Conservation (phyloP, 805 yeast species). For the Starmera amethionina region DNA sequence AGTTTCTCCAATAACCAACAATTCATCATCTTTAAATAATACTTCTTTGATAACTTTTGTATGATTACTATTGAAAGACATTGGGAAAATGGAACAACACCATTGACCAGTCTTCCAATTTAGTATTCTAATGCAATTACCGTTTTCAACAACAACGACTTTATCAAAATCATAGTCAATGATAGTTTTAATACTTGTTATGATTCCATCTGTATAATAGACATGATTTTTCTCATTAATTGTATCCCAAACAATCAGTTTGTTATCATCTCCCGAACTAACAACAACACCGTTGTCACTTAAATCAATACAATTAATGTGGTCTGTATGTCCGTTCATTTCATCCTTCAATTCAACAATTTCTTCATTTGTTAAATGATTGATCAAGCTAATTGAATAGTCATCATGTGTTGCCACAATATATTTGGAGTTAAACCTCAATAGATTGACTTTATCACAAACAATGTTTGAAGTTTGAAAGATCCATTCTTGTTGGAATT, state of each 20-base stretch:
- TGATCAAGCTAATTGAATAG: constrained; percentile 9
- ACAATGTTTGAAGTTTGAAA: constrained; percentile 10
- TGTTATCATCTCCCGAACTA: constrained; percentile 22
- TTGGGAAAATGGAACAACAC: constrained; percentile 23
- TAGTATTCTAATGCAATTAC: constrained; percentile 19
- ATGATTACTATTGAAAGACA: constrained; percentile 10
- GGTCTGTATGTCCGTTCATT: constrained; percentile 13
- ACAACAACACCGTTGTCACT: constrained; percentile 20
- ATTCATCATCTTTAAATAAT: constrained; percentile 12
- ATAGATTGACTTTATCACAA: constrained; percentile 5
- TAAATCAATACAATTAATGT: constrained; percentile 22
- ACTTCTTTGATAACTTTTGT: constrained; percentile 12
- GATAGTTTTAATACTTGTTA: constrained; percentile 23
- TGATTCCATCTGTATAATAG: constrained; percentile 12
- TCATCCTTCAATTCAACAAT: constrained; percentile 4
- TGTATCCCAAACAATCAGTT: constrained; percentile 20
- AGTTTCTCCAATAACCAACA: constrained; percentile 20
- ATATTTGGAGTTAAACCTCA: constrained; percentile 14
- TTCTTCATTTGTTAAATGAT: constrained; percentile 12
- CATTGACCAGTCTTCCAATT: constrained; percentile 24
- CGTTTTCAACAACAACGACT: constrained; percentile 23
- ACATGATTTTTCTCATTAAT: constrained; percentile 5
- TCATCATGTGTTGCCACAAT: constrained; percentile 11
- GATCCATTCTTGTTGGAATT: constrained; percentile 17
- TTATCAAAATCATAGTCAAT: constrained; percentile 21